Base-by-base conservation (phyloP, 1,139 yeast species). In the Yamadazyma mexicana region DNA sequence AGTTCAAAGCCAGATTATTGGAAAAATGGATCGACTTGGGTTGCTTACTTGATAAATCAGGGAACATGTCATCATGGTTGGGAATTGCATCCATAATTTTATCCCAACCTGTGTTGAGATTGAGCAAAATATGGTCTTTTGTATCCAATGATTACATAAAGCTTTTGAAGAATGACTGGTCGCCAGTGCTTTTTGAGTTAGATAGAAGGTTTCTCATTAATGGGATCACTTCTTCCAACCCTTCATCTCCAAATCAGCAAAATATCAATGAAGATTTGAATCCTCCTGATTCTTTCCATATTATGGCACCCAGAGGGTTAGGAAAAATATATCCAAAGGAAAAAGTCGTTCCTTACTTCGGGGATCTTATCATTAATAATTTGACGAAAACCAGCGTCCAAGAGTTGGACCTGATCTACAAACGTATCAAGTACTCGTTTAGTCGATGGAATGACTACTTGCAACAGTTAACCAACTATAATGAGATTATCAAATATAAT, bases 21-120 rank as follows among this genome's bases (percentile, higher is more conserved):
- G 81, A 82, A 40, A 85, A 82, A 58, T 92, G 98, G 98, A 86
- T 91, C 37, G 82, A 83, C 47, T 69, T 91, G 35, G 98, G 97
- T 4, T 80, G 87, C 47, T 66, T 74, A 26, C 75, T 91, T 45
- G 95, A 88, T 55, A 79, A 79, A 47, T 68, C 79, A 20, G 98
- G 98, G 37, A 95, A 92, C 56, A 87, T 89, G 92, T 91, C 91
- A 0, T 84, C 95, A 23, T 92, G 98, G 98, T 66, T 88, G 27
- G 96, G 96, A 1, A 83, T 91, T 49, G 89, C 96, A 1, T 82
- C 94, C 1, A 75, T 86, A 2, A 73, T 91, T 2, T 83, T 96
- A 52, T 87, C 96, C 0, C 81, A 85, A 40, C 95, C 97, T 0
- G 74, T 91, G 3, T 65, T 91, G 43, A 74, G 98, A 47, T 66